A percentile compares a stretch with the other conserved stretches of the same genome.
Conservation (phyloP, 139 green algal genomes). For the Zygnema cylindricum region DNA sequence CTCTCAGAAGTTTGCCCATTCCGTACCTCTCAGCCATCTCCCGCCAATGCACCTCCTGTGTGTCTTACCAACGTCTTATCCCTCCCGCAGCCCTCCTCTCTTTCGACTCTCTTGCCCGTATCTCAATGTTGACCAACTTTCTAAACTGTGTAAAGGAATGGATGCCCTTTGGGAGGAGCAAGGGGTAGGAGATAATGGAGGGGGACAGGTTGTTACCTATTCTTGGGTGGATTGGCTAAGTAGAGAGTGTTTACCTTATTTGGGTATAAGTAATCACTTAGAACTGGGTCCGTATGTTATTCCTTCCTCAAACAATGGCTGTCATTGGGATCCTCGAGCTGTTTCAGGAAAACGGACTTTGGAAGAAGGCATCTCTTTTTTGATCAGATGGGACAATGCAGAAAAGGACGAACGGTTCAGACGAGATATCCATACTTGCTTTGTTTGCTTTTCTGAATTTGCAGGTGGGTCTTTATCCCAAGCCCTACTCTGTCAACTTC, state of each 20-base stretch:
- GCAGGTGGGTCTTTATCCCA: conserved; percentile 2
- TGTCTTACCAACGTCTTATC: conserved; percentile 29
- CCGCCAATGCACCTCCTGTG: conserved; percentile 40
- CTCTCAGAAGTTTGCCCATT: not conserved
- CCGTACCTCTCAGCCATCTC: conserved; percentile 22
- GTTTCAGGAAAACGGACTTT: conserved; percentile 37
- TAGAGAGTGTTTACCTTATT: conserved; percentile 1
- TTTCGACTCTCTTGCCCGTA: conserved; percentile 42
- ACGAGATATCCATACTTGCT: conserved; percentile 7
- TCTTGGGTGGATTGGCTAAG: conserved; percentile 40
- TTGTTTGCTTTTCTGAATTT: conserved; percentile 59
- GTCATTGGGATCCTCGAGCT: conserved; percentile 3
- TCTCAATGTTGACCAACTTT: conserved; percentile 9
- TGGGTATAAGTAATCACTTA: conserved; percentile 28
- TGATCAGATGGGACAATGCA: conserved; percentile 41
- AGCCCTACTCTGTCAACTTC: no score
- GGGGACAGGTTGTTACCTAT: conserved; percentile 40
- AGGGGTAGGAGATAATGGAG: no score
- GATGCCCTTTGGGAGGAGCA: conserved; percentile 34
- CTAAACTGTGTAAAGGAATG: conserved; percentile 19
- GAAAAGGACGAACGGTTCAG: conserved; percentile 20
- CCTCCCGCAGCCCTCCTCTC: conserved; percentile 23
- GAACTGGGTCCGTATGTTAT: not conserved
- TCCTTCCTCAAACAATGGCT: not conserved
- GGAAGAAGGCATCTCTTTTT: conserved; percentile 14